phyloP scores from a whole-genome alignment of 2,329 filamentous ascomycete genomes.

The Trichophyton simii region DNA sequence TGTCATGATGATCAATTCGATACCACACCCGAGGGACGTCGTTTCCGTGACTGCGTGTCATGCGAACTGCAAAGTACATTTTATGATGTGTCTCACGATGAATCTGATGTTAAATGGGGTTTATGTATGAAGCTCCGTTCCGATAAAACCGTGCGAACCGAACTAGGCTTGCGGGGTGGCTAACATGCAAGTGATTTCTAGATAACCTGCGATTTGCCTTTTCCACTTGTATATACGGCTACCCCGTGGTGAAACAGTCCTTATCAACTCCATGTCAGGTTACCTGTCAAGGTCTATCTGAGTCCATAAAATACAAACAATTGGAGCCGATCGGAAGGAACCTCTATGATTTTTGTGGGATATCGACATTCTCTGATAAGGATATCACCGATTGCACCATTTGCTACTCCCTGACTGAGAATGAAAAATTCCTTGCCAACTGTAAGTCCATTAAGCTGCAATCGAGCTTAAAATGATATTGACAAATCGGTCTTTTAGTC shows the following conservation, averaged over 20 bases:
- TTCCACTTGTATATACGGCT: slow-evolving; percentile 33
- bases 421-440: slow-evolving; percentile 32
- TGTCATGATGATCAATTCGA: slow-evolving; percentile 30
- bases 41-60: slow-evolving; percentile 30
- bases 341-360: slow-evolving; percentile 28
- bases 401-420: slow-evolving; percentile 33
- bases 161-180: not conserved
- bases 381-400: slow-evolving; percentile 30
- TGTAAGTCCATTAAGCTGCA: slow-evolving; percentile 20
- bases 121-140: slow-evolving; percentile 25
- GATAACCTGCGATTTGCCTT: slow-evolving; percentile 37
- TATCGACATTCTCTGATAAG: slow-evolving; percentile 29
- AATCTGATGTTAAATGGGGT: slow-evolving; percentile 35
- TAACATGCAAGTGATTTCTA: slow-evolving; percentile 15
- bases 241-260: slow-evolving; percentile 24
- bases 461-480: not conserved
- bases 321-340: slow-evolving; percentile 19
- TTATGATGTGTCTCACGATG: slow-evolving; percentile 21
- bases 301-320: slow-evolving; percentile 24
- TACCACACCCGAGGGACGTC: slow-evolving; percentile 21
- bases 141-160: not conserved
- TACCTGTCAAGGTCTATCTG: slow-evolving; percentile 25
- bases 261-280: slow-evolving; percentile 35
- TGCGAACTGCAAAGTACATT: slow-evolving; percentile 32
- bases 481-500: slow-evolving; percentile 20